These are phyloP conservation scores for Linnemannia zychae DNA, from an alignment of 192 early-diverging fungal species.

Conservation along the genomic window DNA sequence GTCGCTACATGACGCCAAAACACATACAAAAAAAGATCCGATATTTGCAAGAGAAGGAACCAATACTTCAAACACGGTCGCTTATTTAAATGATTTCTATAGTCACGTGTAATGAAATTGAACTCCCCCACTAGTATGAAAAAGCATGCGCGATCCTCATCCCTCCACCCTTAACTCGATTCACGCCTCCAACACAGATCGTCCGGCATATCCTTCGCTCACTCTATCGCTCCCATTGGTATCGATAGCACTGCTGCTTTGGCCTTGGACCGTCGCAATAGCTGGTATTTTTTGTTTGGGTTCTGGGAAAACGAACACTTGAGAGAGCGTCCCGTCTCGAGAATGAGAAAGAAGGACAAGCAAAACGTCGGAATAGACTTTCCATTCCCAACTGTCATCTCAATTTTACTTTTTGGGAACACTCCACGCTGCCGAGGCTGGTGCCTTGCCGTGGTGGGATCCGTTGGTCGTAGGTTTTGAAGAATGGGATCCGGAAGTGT, in stretches of 20 bases:
- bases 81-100: background rate
- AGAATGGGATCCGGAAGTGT: background rate
- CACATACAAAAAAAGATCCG: slow-evolving; percentile 21
- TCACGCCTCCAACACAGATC: background rate
- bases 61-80: background rate
- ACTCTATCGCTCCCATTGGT: background rate
- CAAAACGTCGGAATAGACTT: background rate
- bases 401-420: slow-evolving; percentile 29
- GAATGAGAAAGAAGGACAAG: background rate
- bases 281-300: background rate
- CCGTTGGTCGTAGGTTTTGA: slow-evolving; percentile 33
- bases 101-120: background rate
- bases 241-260: background rate
- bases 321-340: background rate
- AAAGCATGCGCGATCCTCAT: background rate
- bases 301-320: background rate
- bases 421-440: slow-evolving; percentile 33
- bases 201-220: background rate
- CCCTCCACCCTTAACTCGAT: background rate
- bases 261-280: slow-evolving; percentile 8
- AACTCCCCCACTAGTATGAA: background rate
- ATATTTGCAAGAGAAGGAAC: slow-evolving; percentile 15
- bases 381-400: background rate
- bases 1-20: background rate
- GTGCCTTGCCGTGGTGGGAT: slow-evolving; percentile 12